Evolutionary conservation across 2,329 filamentous ascomycete genomes (phyloP), one percentile per base, ranked within the genome.

Genomic region (Trichoderma afroharzianum): DNA sequence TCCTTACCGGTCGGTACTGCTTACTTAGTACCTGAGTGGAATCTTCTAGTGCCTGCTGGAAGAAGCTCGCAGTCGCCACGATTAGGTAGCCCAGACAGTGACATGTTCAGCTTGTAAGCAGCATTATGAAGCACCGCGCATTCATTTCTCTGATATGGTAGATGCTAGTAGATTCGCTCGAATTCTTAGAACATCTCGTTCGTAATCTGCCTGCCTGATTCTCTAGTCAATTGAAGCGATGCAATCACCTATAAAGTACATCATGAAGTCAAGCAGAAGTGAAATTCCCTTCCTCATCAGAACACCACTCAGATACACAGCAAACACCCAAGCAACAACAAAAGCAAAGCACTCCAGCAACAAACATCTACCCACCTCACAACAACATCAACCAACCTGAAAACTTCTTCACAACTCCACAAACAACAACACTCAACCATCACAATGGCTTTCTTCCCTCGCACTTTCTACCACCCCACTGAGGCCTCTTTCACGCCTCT

Each of bases 401-500:
- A 3, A 24, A 30, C 33, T 50, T 36, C 32, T 36, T 28, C 39
- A 63, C 39, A 30, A 28, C 12, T 6, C 3, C 24, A 57, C 63
- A 15, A 71, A 28, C 47, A 71, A 50, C 18, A 62, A 15, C 68
- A 71, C 63, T 28, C 66, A 63, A 55, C n/a, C 32, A 30, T 24
- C 67, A 67, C 70, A 80, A 90, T 90, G 88, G 85, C 88, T 75
- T 83, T 90, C 83, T 90, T 90, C 83, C 84, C 86, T 72, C 84
- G 85, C 79, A 82, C 82, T 77, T 81, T 85, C 76, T 84, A 87
- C 83, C 80, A 83, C 77, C 85, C 85, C 80, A 75, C 81, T 73
- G 82, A 85, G 78, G 78, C 84, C 75, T 85, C 85, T 80, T 88
- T 89, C 80, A 85, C 84, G 47, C 86, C 88, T 68, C 86, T 91